Conservation (phyloP, 768 basidiomycete genomes). For the Myochromella boudieri region DNA sequence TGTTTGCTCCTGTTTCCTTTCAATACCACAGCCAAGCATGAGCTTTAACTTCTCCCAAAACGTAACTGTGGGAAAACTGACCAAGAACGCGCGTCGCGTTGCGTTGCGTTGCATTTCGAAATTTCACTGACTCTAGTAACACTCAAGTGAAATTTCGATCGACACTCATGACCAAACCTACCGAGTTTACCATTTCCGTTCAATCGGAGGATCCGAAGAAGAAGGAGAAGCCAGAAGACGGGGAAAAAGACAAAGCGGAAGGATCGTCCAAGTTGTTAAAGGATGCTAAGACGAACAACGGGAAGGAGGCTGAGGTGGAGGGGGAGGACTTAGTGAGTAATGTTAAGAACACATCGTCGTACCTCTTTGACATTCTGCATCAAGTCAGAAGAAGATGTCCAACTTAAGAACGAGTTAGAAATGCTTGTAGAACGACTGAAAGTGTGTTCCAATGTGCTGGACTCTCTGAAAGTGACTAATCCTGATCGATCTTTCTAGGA, state of each 20-base stretch:
- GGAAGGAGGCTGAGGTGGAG: constrained; percentile 63
- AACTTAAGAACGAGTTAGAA: constrained; percentile 91
- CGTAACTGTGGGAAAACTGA: constrained; percentile 29
- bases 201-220: constrained; percentile 75
- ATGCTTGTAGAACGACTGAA: constrained; percentile 95
- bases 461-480: constrained; percentile 15
- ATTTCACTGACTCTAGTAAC: constrained; percentile 7
- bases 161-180: constrained; percentile 54
- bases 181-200: constrained; percentile 61
- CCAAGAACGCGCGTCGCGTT: constrained; percentile 58
- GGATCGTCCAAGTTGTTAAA: constrained; percentile 57
- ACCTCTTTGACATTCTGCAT: constrained; percentile 9
- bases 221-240: constrained; percentile 49
- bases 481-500: constrained; percentile 54
- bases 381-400: constrained; percentile 93
- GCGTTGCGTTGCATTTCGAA: constrained; percentile 46
- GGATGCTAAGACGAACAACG: constrained; percentile 43
- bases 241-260: constrained; percentile 50
- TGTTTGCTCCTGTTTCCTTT: constrained; percentile 9
- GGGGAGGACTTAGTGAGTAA: constrained; percentile 78
- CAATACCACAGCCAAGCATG: constrained; percentile 11
- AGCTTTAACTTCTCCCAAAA: constrained; percentile 1
- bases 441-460: constrained; percentile 43
- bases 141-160: too few species aligned
- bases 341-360: background rate